Percentiles rank a stretch among this genome's conserved stretches.
Conservation (phyloP, 2,329 filamentous ascomycete species). For the Helotiales sp. region DNA sequence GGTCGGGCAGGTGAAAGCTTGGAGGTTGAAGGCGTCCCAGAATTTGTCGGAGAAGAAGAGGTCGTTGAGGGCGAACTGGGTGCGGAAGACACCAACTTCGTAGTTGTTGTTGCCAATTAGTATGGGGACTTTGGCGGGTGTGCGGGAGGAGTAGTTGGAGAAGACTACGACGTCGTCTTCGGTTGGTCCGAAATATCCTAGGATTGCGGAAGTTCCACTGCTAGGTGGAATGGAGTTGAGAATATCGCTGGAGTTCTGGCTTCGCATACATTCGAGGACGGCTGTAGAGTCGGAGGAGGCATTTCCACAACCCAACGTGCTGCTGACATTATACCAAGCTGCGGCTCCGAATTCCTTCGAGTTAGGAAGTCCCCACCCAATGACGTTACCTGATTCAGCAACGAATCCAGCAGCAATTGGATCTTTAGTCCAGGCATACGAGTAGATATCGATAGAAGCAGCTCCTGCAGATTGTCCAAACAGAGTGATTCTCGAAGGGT, state of each 20-base stretch:
- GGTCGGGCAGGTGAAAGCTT: constrained; percentile 45
- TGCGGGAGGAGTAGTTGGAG: constrained; percentile 36
- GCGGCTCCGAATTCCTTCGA: constrained; percentile 23
- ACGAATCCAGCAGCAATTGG: constrained; percentile 44
- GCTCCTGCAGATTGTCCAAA: constrained; percentile 61
- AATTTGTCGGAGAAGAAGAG: constrained; percentile 33
- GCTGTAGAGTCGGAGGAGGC: constrained; percentile 27
- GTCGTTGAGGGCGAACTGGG: constrained; percentile 31
- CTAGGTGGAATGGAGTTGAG: constrained; percentile 29
- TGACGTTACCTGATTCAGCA: constrained; percentile 42
- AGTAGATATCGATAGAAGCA: constrained; percentile 54
- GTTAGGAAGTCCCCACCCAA: constrained; percentile 37
- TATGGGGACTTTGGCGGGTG: constrained; percentile 37
- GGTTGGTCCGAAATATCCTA: constrained; percentile 39
- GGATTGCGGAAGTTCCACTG: constrained; percentile 18
- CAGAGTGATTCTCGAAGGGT: constrained; percentile 57
- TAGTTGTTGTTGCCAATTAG: constrained; percentile 45
- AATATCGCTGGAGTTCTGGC: constrained; percentile 28
- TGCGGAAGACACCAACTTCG: constrained; percentile 43
- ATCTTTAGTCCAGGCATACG: constrained; percentile 42
- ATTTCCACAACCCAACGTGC: constrained; percentile 40
- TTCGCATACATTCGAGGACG: constrained; percentile 40
- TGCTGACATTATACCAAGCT: constrained; percentile 38
- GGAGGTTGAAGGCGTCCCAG: constrained; percentile 41
- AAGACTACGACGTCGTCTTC: constrained; percentile 40